Conservation (phyloP, 2,329 filamentous ascomycete genomes). For the Cordyceps cicadae region DNA sequence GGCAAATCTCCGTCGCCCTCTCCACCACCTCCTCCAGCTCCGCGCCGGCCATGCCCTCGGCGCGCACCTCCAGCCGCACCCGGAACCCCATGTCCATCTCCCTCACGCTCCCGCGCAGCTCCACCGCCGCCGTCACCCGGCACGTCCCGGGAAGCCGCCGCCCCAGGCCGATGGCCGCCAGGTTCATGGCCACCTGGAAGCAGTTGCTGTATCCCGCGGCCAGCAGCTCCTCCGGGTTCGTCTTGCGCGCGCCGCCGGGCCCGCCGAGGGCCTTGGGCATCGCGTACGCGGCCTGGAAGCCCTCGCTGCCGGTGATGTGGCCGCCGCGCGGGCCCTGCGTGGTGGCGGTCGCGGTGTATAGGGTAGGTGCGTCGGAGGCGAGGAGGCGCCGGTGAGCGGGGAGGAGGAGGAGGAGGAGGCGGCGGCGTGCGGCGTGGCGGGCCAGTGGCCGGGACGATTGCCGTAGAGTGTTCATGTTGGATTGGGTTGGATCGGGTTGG, state of each 20-base stretch:
- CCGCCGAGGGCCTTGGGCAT: slow-evolving; percentile 1
- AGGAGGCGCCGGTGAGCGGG: neutral
- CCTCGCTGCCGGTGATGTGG: neutral
- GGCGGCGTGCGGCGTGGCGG: neutral
- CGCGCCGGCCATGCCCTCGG: neutral
- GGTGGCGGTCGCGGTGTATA: slow-evolving; percentile 1
- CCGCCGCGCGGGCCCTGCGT: slow-evolving; percentile 2
- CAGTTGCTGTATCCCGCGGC: slow-evolving; percentile 8
- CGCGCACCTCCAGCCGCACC: slow-evolving; percentile 2
- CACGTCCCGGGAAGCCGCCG: neutral
- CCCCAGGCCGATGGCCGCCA: neutral
- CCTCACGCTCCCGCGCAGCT: neutral
- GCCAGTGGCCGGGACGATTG: neutral
- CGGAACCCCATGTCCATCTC: slow-evolving; percentile 1
- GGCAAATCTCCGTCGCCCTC: neutral
- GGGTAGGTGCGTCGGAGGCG: slow-evolving; percentile 1
- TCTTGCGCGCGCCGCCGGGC: neutral
- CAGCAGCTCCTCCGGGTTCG: slow-evolving; percentile 2
- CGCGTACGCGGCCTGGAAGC: neutral
- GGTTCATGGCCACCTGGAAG: slow-evolving; percentile 5
- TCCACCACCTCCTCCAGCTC: neutral
- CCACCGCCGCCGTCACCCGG: neutral
- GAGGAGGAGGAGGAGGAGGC: neutral
- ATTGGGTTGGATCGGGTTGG: neutral
- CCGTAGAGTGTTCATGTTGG: neutral